A percentile compares a stretch with the other conserved stretches of the same genome.
These are phyloP conservation scores for Clonostachys byssicola DNA, from an alignment of 2,329 filamentous ascomycete genomes.

Conservation along the genomic window DNA sequence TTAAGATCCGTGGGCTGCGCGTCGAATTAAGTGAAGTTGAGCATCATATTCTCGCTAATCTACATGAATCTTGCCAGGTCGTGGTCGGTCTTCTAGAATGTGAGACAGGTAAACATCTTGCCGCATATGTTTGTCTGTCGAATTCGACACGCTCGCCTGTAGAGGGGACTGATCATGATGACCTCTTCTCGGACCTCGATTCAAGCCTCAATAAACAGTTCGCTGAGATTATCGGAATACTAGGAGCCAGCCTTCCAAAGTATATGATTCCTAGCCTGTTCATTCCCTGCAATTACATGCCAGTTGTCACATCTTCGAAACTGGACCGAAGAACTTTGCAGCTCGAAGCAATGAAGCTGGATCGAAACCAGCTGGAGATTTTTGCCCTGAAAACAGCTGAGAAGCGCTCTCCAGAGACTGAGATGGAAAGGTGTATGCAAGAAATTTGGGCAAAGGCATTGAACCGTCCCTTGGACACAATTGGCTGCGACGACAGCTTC, in stretches of 20 bases:
- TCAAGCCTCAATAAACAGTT: conserved; percentile 4
- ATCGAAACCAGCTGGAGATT: background rate
- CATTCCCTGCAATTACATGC: conserved; percentile 9
- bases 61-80: background rate
- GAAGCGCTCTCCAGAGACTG: background rate
- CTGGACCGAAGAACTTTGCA: background rate
- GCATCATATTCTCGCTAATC: background rate
- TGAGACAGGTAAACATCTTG: background rate
- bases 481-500: conserved; percentile 5
- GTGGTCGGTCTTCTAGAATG: background rate
- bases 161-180: background rate
- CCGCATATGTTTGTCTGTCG: background rate
- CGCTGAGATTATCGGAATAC: conserved; percentile 6
- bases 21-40: conserved; percentile 1
- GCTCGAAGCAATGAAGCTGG: background rate
- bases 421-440: background rate
- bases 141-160: too few relatives aligned
- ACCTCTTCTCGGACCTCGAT: conserved; percentile 4
- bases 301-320: conserved; percentile 8
- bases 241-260: conserved; percentile 4
- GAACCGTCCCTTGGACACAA: background rate
- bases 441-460: conserved; percentile 1
- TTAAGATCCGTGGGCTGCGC: conserved; percentile 1
- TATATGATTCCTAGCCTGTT: conserved; percentile 11
- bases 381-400: background rate